These are phyloP conservation scores for Salvia hispanica DNA, from an alignment of 257 asterid genomes.

Conservation along the genomic window DNA sequence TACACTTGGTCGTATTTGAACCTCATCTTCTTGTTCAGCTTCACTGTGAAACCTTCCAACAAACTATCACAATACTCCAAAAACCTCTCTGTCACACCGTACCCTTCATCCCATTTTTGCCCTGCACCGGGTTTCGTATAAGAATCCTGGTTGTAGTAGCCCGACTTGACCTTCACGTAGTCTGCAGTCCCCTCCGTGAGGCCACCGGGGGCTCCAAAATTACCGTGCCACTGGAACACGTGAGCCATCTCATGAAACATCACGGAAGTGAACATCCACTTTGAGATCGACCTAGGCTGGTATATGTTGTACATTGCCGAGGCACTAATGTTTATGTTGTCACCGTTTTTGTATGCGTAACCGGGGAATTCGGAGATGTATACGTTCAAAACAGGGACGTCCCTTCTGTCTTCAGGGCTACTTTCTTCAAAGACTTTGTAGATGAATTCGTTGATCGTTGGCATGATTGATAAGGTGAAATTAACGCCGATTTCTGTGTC, in stretches of 20 bases:
- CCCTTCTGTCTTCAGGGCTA: neutral
- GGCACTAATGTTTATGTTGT: conserved; percentile 13
- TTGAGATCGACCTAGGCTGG: neutral
- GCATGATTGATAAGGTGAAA: conserved; percentile 19
- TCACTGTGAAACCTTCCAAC: neutral
- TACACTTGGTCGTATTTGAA: conserved; percentile 11
- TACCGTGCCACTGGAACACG: conserved; percentile 51
- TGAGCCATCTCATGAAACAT: conserved; percentile 44
- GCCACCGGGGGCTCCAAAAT: conserved; percentile 37
- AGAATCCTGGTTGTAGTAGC: conserved; percentile 14
- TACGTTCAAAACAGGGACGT: neutral
- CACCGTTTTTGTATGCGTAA: conserved; percentile 1
- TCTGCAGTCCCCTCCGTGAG: conserved; percentile 51
- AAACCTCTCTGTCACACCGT: conserved; percentile 40
- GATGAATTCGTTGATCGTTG: neutral
- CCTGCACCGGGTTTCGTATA: conserved; percentile 48
- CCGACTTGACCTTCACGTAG: conserved; percentile 50
- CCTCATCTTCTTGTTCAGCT: conserved; percentile 23
- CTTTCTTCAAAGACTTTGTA: neutral
- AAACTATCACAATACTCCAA: conserved; percentile 19
- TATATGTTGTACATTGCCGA: neutral
- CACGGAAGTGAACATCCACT: neutral
- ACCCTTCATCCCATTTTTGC: conserved; percentile 46
- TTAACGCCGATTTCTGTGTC: neutral
- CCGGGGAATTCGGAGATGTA: conserved; percentile 10